These are phyloP conservation scores for Hericium coralloides DNA, from an alignment of 768 basidiomycete species.

Conservation along the genomic window DNA sequence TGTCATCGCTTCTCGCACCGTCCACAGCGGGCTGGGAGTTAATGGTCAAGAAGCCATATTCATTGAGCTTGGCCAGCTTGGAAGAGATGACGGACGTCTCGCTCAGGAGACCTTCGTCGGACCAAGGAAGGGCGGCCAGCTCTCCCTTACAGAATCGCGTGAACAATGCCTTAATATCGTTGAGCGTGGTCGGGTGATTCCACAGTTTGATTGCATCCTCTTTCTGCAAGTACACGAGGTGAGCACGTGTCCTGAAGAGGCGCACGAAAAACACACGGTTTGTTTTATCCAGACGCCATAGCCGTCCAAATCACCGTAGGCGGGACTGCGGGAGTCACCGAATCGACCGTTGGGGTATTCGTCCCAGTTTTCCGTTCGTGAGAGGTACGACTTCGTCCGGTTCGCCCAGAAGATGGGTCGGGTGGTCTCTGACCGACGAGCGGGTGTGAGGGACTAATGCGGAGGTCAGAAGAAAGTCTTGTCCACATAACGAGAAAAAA, in stretches of 20 bases:
- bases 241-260: background rate
- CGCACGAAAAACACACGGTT: slow-evolving; percentile 39
- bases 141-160: slow-evolving; percentile 70
- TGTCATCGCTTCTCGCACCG: slow-evolving; percentile 77
- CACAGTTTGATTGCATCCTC: slow-evolving; percentile 83
- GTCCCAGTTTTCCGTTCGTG: slow-evolving; percentile 98
- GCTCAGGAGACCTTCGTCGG: slow-evolving; percentile 74
- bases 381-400: slow-evolving; percentile 88
- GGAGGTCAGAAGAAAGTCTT: slow-evolving; percentile 8
- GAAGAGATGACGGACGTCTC: slow-evolving; percentile 79
- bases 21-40: slow-evolving; percentile 97
- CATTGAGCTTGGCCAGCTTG: slow-evolving; percentile 79
- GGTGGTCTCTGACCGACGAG: slow-evolving; percentile 82
- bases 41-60: slow-evolving; percentile 90
- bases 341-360: slow-evolving; percentile 99
- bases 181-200: slow-evolving; percentile 64
- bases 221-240: slow-evolving; percentile 39
- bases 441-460: slow-evolving; percentile 80
- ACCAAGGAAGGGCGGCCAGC: slow-evolving; percentile 86
- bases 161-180: slow-evolving; percentile 70
- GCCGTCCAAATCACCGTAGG: slow-evolving; percentile 96
- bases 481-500: slow-evolving; percentile 1
- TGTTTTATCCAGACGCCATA: slow-evolving; percentile 92
- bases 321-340: slow-evolving; percentile 94
- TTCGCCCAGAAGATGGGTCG: slow-evolving; percentile 99